Evolutionary conservation across 1,139 yeast genomes (phyloP).

Genomic region (Kluyveromyces sp.): DNA sequence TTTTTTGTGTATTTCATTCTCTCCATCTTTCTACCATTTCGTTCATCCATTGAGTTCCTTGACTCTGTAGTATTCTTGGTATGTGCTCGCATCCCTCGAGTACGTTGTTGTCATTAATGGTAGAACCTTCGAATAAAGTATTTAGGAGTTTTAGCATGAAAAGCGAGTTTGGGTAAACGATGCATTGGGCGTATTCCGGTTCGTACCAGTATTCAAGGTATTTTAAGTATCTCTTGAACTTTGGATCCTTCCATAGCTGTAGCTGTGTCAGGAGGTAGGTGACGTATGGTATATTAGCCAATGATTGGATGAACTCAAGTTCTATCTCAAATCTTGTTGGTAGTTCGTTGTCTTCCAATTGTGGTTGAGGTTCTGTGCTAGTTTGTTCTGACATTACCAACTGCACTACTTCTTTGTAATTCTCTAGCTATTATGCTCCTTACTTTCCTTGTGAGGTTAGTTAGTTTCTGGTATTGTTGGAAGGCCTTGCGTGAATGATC

Average conservation of each 20-base stretch:
- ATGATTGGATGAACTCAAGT: conserved; percentile 70
- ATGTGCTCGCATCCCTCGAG: conserved; percentile 41
- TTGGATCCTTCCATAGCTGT: conserved; percentile 36
- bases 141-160: conserved; percentile 53
- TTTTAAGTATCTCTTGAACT: conserved; percentile 50
- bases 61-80: conserved; percentile 44
- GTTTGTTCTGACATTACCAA: not conserved
- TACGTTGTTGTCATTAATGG: conserved; percentile 23
- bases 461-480: too few species aligned
- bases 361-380: not conserved
- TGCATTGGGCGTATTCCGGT: conserved; percentile 56
- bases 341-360: conserved; percentile 7
- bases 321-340: conserved; percentile 75
- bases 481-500: too few species aligned
- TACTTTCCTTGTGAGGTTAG: too few species aligned
- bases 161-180: conserved; percentile 67
- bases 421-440: too few species aligned
- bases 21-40: conserved; percentile 73
- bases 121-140: conserved; percentile 25
- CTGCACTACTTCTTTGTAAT: too few species aligned
- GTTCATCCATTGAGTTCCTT: conserved; percentile 58
- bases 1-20: not conserved
- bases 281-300: conserved; percentile 63
- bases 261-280: conserved; percentile 49
- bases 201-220: conserved; percentile 63